These are phyloP conservation scores for Ramaria sp. DNA, from an alignment of 768 basidiomycete species.

Conservation along the genomic window DNA sequence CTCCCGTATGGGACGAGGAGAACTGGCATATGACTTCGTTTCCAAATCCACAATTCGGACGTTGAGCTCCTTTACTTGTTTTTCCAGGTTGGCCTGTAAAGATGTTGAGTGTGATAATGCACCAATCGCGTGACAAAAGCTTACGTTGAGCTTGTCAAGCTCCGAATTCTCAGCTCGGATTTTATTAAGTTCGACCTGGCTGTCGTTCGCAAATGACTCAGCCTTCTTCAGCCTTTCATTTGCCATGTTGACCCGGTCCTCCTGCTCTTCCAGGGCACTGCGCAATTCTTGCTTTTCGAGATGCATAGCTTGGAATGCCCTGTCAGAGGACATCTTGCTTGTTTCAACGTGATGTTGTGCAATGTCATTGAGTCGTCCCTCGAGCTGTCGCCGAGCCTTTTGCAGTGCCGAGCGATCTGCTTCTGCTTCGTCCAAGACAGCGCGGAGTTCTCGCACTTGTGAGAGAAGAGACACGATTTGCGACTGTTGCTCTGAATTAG, in stretches of 20 bases:
- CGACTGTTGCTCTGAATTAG: conserved; percentile 71
- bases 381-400: conserved; percentile 71
- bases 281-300: conserved; percentile 78
- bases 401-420: conserved; percentile 69
- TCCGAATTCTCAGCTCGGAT: conserved; percentile 74
- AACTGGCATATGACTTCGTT: conserved; percentile 59
- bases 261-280: conserved; percentile 66
- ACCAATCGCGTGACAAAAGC: conserved; percentile 15
- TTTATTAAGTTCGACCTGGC: conserved; percentile 65
- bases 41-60: conserved; percentile 76
- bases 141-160: conserved; percentile 67
- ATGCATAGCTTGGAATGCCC: conserved; percentile 63
- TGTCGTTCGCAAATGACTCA: conserved; percentile 64
- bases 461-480: conserved; percentile 79
- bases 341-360: conserved; percentile 66
- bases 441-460: conserved; percentile 74
- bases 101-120: conserved; percentile 3
- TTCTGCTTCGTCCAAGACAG: conserved; percentile 78
- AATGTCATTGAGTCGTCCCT: conserved; percentile 72
- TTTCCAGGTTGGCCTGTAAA: conserved; percentile 67
- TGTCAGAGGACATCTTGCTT: conserved; percentile 57
- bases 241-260: conserved; percentile 60
- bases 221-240: conserved; percentile 76
- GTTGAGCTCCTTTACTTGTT: conserved; percentile 77
- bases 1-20: conserved; percentile 33